phyloP scores from a whole-genome alignment of 2,329 filamentous ascomycete species.

The Ascochyta viciae-villosae region DNA sequence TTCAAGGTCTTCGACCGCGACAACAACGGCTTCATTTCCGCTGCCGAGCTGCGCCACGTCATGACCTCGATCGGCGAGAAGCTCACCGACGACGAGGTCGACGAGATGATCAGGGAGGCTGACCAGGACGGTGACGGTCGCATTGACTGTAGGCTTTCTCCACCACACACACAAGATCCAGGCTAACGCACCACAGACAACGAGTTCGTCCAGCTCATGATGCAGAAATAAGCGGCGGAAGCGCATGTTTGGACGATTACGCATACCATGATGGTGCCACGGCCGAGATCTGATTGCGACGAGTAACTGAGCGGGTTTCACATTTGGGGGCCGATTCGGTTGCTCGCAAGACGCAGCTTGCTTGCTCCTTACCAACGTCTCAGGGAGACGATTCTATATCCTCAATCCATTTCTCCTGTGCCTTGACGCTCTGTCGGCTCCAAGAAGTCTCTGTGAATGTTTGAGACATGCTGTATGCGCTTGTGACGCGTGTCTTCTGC shows the following conservation, averaged over 20 bases:
- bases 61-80: slow-evolving; percentile 71
- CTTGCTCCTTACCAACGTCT: slow-evolving; percentile 28
- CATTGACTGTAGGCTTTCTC: slow-evolving; percentile 64
- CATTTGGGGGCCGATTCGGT: slow-evolving; percentile 27
- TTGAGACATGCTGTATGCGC: not conserved
- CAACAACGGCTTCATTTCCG: slow-evolving; percentile 70
- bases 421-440: slow-evolving; percentile 5
- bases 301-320: slow-evolving; percentile 38
- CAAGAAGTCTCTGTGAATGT: not conserved
- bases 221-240: slow-evolving; percentile 57
- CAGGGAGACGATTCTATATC: slow-evolving; percentile 43
- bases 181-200: slow-evolving; percentile 53
- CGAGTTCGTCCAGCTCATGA: slow-evolving; percentile 64
- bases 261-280: slow-evolving; percentile 39
- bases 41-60: slow-evolving; percentile 67
- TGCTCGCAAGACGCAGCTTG: slow-evolving; percentile 32
- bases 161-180: not conserved
- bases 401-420: slow-evolving; percentile 42
- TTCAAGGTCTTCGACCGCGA: slow-evolving; percentile 73
- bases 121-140: slow-evolving; percentile 69
- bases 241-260: slow-evolving; percentile 37
- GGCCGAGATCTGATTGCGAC: slow-evolving; percentile 37
- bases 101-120: slow-evolving; percentile 71
- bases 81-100: slow-evolving; percentile 67
- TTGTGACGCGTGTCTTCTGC: not conserved